phyloP scores from a whole-genome alignment of 768 basidiomycete genomes.

The Suillus plorans region DNA sequence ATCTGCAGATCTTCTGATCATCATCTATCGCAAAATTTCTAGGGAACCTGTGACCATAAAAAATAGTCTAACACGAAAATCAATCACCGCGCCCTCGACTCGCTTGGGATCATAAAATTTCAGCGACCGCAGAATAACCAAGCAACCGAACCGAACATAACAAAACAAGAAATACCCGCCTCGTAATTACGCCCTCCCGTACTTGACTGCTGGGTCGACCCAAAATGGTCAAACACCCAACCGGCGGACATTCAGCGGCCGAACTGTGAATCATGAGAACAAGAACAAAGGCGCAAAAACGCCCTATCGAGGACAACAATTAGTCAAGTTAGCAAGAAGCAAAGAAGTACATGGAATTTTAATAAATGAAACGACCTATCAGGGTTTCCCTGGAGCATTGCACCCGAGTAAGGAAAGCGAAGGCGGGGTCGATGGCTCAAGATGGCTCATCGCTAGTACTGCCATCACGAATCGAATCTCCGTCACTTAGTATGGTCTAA shows the following conservation, averaged over 20 bases:
- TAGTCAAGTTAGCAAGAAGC: conserved; percentile 1
- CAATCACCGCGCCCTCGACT: background rate
- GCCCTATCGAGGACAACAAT: conserved; percentile 3
- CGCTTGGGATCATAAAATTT: background rate
- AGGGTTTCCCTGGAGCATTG: background rate
- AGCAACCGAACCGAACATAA: background rate
- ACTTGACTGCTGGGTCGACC: background rate
- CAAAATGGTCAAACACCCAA: background rate
- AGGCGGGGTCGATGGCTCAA: background rate
- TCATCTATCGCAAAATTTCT: background rate
- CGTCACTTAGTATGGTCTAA: background rate
- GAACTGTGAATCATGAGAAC: background rate
- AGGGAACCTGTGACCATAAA: background rate
- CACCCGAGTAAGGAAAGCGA: background rate
- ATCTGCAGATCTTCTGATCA: conserved; percentile 1
- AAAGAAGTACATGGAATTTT: background rate
- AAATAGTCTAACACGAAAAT: background rate
- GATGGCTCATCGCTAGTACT: background rate
- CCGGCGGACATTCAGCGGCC: background rate
- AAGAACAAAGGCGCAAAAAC: conserved; percentile 3
- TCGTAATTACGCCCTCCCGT: background rate
- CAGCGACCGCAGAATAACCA: background rate
- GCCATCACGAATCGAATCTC: background rate
- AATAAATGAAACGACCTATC: background rate
- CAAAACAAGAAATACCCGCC: background rate